Evolutionary conservation across 2,329 filamentous ascomycete genomes (phyloP), one percentile per base, ranked within the genome.

Genomic region (Arthrobotrys megalospora): DNA sequence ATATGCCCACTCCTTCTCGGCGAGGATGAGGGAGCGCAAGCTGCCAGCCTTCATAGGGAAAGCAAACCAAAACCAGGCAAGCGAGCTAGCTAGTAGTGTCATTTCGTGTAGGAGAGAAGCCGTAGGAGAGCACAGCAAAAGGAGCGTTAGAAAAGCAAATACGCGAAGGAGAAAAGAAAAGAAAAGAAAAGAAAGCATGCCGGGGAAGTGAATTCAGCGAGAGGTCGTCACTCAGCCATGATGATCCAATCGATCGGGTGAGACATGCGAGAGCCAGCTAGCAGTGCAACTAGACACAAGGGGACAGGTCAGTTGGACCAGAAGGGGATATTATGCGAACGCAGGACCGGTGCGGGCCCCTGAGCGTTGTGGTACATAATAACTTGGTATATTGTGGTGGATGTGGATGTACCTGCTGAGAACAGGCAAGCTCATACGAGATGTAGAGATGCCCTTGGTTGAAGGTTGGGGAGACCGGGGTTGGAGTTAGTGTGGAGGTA

Each of bases 41-140:
- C 36, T 55, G 16, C 64, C 72, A 70, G 45, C 65, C 58, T 53
- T 65, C 58, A 77, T 60, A 66, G 45, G 73, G 36, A 71, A 70
- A 77, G 66, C 73, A 77, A 77, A 67, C 73, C 58, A 66, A 38
- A 70, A 50, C 58, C 21, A 60, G 65, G 41, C 65, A 70, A 76
- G 71, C 71, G 78, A 62, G 21, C 72, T 69, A 69, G 64, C 73
- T 79, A 68, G 64, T 69, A 76, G 45, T 80, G 68, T 80, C 58
- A 76, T 65, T 64, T 69, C 64, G 55, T 71, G 73, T 68, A 80
- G 69, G 69, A 58, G 83, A 84, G 11, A 85, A 82, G 80, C 79
- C 81, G 75, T 79, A 60, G 77, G 50, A 80, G 43, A 76, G 81
- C 79, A 38, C 76, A 80, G 76, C 75, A 66, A 81, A 79, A 82